Conservation (phyloP, 495 filamentous ascomycete genomes). For the Hypoxylon subgilvum region DNA sequence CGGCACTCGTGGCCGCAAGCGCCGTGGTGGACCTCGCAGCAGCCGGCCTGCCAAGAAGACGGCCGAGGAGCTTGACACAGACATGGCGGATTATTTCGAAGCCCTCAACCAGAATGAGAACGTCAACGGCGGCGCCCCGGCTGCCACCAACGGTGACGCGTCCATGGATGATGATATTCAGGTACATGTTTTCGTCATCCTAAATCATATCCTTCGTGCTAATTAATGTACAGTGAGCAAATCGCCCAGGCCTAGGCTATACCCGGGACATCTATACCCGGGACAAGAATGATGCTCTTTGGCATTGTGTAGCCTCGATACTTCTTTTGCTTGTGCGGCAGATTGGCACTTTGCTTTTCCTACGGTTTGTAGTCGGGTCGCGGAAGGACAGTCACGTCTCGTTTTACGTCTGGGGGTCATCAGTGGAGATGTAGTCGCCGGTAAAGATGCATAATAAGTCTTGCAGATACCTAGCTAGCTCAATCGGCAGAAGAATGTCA, state of each 20-base stretch:
- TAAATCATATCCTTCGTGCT: not conserved
- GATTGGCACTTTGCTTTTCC: slow-evolving; percentile 2
- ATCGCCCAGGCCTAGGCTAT: not conserved
- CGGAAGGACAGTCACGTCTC: slow-evolving; percentile 8
- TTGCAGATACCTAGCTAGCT: slow-evolving; percentile 22
- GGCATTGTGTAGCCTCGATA: slow-evolving; percentile 1
- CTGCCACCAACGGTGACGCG: slow-evolving; percentile 55
- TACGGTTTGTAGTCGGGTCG: slow-evolving; percentile 5
- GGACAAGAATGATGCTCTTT: not conserved
- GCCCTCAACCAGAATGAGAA: slow-evolving; percentile 47
- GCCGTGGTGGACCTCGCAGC: slow-evolving; percentile 58
- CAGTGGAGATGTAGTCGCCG: slow-evolving; percentile 1
- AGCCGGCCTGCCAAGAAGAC: slow-evolving; percentile 85
- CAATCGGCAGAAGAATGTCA: too few species aligned
- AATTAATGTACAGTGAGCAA: slow-evolving; percentile 23
- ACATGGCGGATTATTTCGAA: slow-evolving; percentile 91
- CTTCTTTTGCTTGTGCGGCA: slow-evolving; percentile 3
- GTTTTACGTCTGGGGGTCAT: not conserved
- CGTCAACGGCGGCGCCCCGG: slow-evolving; percentile 49
- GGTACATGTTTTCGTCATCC: slow-evolving; percentile 17
- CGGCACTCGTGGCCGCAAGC: slow-evolving; percentile 59
- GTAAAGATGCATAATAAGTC: slow-evolving; percentile 17
- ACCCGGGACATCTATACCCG: not conserved
- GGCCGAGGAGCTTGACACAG: slow-evolving; percentile 86
- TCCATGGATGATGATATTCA: slow-evolving; percentile 59